phyloP scores from a whole-genome alignment of 306 rosid genomes.

The Hippophae tibetana region DNA sequence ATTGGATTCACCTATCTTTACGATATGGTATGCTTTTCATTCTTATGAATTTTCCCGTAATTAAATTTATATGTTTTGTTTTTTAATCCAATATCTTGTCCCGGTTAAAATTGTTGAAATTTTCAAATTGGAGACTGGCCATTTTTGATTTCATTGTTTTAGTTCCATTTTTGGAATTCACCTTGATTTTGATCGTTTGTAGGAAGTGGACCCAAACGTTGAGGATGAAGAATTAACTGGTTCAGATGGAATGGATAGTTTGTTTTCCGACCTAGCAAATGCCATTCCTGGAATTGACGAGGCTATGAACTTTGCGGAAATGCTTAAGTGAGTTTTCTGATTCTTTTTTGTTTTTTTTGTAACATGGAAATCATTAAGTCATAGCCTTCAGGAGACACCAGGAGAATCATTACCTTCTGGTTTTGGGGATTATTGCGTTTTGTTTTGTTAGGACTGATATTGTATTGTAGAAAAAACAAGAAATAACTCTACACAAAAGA shows the following conservation, averaged over 20 bases:
- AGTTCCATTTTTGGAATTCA: neutral
- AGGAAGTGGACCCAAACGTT: conserved; percentile 97
- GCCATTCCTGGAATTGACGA: conserved; percentile 99
- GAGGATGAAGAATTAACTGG: conserved; percentile 56
- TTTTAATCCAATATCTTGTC: neutral
- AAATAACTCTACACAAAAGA: too few species aligned
- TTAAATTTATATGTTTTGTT: neutral
- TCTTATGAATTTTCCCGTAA: neutral
- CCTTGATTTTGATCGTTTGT: conserved; percentile 15
- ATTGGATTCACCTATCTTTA: conserved; percentile 84
- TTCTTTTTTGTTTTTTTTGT: neutral
- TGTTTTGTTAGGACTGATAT: too few species aligned
- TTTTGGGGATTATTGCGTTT: neutral
- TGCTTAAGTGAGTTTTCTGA: conserved; percentile 62
- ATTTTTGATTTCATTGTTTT: conserved; percentile 1
- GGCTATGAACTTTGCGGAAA: conserved; percentile 99
- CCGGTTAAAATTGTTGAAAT: conserved; percentile 5
- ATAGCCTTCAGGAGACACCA: neutral
- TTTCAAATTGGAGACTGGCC: conserved; percentile 14
- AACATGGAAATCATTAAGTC: neutral
- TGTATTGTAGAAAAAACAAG: too few species aligned
- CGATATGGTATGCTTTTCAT: conserved; percentile 53
- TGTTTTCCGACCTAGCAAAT: conserved; percentile 75
- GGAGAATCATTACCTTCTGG: neutral
- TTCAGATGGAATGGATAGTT: conserved; percentile 73